Base-by-base conservation (phyloP, 345 rosid genomes). In the Noccaea bulbosa region DNA sequence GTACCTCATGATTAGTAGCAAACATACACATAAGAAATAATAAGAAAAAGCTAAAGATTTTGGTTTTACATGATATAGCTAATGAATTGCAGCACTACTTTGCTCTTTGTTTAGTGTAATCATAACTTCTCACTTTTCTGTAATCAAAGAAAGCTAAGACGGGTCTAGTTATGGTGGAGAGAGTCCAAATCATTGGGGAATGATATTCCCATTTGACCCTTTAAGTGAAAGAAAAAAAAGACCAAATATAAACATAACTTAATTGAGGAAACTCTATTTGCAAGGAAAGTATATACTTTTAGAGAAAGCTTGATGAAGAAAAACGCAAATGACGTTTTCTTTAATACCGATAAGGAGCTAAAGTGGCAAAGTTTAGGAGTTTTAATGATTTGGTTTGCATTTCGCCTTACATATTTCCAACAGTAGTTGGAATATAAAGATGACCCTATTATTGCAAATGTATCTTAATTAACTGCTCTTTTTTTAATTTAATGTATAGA, bases 151-250 rank as follows among this genome's bases (percentile, higher is more conserved):
- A 62, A 69, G 65, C 59, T 37, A 37, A 46, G 57, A 46, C 37
- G 56, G 43, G 57, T 35, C 10, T 67, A 27, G 14, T 54, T 45
- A 27, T 54, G 65, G 70, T n/a, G 65, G 74, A 39, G 74, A 67
- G 70, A 40, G 75, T 56, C 48, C 77, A 71, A 77, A 77, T 77
- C 80, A 77, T 77, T 77, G 77, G 80, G 77, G 77, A 70, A 77
- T 71, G 65, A 77, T 77, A 70, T 65, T 71, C 38, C 11, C 24
- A 58, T 41, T 14, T 72, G 80, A 71, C 75, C 79, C 70, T 54
- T 69, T 33, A 59, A 50, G 50, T 33, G 51, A 27, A 27, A 27
- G 3, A 27, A 46, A 37, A 50, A 17, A 39, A 53, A 58, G 54
- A 65, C 38, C 50, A 74, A 52, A 59, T 62, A 49, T 61, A 68